These are phyloP conservation scores for Crotalaria pallida DNA, from an alignment of 306 rosid species.

Conservation along the genomic window DNA sequence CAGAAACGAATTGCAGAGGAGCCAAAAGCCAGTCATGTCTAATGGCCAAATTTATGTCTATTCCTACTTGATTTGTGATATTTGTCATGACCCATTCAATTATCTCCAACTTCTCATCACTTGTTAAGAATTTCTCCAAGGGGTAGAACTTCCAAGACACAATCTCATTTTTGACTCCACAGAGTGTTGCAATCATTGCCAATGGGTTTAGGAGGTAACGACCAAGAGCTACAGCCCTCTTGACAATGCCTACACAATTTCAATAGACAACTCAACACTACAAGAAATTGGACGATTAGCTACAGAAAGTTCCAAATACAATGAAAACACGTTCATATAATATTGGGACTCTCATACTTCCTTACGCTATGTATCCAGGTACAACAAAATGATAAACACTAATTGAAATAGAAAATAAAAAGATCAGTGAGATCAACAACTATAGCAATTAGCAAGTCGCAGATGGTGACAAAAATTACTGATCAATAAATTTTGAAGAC, in stretches of 20 bases:
- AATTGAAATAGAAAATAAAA: too few relatives aligned
- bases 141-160: slow-evolving; percentile 37
- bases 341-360: too few relatives aligned
- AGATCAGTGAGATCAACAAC: too few relatives aligned
- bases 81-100: slow-evolving; percentile 47
- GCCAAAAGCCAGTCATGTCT: slow-evolving; percentile 42
- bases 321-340: too few relatives aligned
- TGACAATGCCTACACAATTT: slow-evolving; percentile 35
- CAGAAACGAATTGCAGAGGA: slow-evolving; percentile 45
- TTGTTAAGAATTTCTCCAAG: slow-evolving; percentile 29
- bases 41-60: slow-evolving; percentile 38
- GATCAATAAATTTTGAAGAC: too few relatives aligned
- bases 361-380: too few relatives aligned
- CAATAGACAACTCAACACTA: too few relatives aligned
- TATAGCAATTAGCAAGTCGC: too few relatives aligned
- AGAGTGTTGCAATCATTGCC: slow-evolving; percentile 54
- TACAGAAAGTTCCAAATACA: too few relatives aligned
- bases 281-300: too few relatives aligned
- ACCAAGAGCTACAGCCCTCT: slow-evolving; percentile 51
- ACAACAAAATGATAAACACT: too few relatives aligned
- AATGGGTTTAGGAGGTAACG: slow-evolving; percentile 45
- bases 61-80: slow-evolving; percentile 45
- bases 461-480: too few relatives aligned
- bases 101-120: slow-evolving; percentile 41
- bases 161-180: slow-evolving; percentile 36